Percentiles rank a stretch among this genome's conserved stretches.
These are phyloP conservation scores for Termitomyces bulborhizus DNA, from an alignment of 768 basidiomycete genomes.

Conservation along the genomic window DNA sequence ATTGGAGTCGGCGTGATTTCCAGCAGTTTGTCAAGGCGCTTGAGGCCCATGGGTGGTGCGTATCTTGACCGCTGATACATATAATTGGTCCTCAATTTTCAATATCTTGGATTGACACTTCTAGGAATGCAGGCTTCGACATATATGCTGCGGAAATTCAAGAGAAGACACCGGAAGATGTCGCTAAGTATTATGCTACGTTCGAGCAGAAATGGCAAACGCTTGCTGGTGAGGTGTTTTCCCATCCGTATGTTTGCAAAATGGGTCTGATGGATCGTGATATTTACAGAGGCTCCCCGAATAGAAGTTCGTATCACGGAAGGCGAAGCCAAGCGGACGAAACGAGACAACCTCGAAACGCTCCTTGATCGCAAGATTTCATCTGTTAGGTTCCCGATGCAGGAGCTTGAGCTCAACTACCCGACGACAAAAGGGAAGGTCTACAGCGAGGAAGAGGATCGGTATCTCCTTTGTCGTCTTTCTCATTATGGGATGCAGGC, in stretches of 20 bases:
- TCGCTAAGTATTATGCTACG: constrained; percentile 70
- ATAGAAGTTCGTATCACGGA: constrained; percentile 80
- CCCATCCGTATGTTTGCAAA: neutral
- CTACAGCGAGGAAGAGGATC: constrained; percentile 94
- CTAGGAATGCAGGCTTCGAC: constrained; percentile 59
- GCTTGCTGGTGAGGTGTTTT: constrained; percentile 53
- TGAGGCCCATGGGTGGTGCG: constrained; percentile 70
- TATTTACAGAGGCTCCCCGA: constrained; percentile 62
- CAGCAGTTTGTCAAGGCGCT: constrained; percentile 78
- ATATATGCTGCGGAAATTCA: constrained; percentile 77
- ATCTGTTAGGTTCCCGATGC: constrained; percentile 87
- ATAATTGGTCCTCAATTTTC: neutral
- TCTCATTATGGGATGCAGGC: constrained; percentile 85
- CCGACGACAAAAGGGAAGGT: constrained; percentile 95
- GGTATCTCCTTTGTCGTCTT: constrained; percentile 87
- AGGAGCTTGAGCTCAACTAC: constrained; percentile 93
- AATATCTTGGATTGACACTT: neutral
- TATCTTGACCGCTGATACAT: neutral
- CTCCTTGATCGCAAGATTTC: constrained; percentile 79
- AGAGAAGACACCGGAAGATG: constrained; percentile 75
- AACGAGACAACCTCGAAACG: constrained; percentile 72
- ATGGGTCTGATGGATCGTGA: neutral
- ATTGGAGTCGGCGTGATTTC: constrained; percentile 92
- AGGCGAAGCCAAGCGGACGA: constrained; percentile 86
- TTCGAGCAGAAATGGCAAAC: constrained; percentile 91